A percentile compares a stretch with the other conserved stretches of the same genome.
Evolutionary conservation across 1,284 basidiomycete genomes (phyloP).

Genomic region (Ustanciosporium gigantosporum): DNA sequence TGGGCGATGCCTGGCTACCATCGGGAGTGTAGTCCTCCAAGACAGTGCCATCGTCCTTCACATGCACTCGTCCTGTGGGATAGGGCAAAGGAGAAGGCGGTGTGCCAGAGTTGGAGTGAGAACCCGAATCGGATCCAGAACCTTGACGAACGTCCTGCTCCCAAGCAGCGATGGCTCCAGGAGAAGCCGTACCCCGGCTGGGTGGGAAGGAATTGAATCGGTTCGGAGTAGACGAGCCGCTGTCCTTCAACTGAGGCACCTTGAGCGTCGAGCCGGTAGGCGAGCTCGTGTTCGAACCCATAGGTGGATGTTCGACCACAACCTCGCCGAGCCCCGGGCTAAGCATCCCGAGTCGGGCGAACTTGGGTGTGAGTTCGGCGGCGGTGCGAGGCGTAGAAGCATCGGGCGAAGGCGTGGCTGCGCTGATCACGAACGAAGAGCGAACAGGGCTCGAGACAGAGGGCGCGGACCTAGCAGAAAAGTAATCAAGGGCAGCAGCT

Average conservation of each 20-base stretch:
- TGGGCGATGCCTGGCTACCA: constrained; percentile 44
- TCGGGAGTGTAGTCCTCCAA: constrained; percentile 46
- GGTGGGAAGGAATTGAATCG: constrained; percentile 47
- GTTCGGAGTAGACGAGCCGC: constrained; percentile 6
- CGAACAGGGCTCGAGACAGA: constrained; percentile 13
- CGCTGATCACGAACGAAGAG: constrained; percentile 27
- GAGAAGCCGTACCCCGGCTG: constrained; percentile 24
- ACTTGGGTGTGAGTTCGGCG: constrained; percentile 31
- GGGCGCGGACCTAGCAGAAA: constrained; percentile 41
- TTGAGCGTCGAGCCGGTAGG: constrained; percentile 25
- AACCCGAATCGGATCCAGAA: constrained; percentile 17
- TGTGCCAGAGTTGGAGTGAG: constrained; percentile 21
- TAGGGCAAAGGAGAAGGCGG: constrained; percentile 27
- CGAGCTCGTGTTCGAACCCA: not conserved
- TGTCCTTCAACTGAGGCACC: constrained; percentile 18
- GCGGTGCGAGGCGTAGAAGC: constrained; percentile 30
- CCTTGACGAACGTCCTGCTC: constrained; percentile 16
- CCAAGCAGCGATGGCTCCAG: constrained; percentile 18
- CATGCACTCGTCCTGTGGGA: constrained; percentile 11
- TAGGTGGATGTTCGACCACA: constrained; percentile 41
- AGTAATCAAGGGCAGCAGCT: constrained; percentile 54
- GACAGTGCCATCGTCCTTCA: constrained; percentile 28
- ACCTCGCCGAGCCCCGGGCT: constrained; percentile 45
- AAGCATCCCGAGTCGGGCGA: constrained; percentile 49
- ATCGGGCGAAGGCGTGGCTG: constrained; percentile 39